phyloP scores from a whole-genome alignment of 1,139 yeast genomes.

The Spencermartinsiella ligniputridi region DNA sequence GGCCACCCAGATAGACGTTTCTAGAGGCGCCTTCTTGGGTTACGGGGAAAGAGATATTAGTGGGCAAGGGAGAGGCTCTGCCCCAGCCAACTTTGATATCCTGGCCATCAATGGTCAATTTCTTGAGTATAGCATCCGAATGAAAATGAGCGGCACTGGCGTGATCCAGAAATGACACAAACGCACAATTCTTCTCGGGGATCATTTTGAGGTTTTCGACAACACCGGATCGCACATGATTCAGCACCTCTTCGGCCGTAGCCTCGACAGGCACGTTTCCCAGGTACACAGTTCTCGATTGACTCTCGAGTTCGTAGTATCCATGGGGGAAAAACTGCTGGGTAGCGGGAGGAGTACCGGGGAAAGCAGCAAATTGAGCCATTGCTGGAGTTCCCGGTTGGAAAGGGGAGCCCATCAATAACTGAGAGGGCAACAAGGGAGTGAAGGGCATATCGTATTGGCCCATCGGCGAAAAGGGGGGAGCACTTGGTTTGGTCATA shows the following conservation, averaged over 20 bases:
- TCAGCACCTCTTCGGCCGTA: slow-evolving; percentile 75
- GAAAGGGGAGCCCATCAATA: slow-evolving; percentile 64
- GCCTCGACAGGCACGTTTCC: slow-evolving; percentile 86
- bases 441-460: slow-evolving; percentile 37
- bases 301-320: slow-evolving; percentile 17
- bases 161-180: slow-evolving; percentile 46
- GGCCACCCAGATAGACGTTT: slow-evolving; percentile 77
- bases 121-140: slow-evolving; percentile 47
- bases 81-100: slow-evolving; percentile 63
- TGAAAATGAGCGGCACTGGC: slow-evolving; percentile 44
- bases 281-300: slow-evolving; percentile 67
- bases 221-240: slow-evolving; percentile 87
- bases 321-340: slow-evolving; percentile 20
- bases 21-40: slow-evolving; percentile 87
- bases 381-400: slow-evolving; percentile 40
- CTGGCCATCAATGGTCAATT: slow-evolving; percentile 43
- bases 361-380: slow-evolving; percentile 30
- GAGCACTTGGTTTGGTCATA: slow-evolving; percentile 4
- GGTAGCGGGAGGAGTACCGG: slow-evolving; percentile 26
- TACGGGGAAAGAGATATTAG: slow-evolving; percentile 68
- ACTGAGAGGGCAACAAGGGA: slow-evolving; percentile 66
- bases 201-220: slow-evolving; percentile 63
- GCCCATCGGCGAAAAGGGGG: slow-evolving; percentile 26
- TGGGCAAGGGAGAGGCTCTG: slow-evolving; percentile 57
- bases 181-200: slow-evolving; percentile 46